Base-by-base conservation (phyloP, 192 early-diverging fungal genomes). In the Coemansia interrupta region DNA sequence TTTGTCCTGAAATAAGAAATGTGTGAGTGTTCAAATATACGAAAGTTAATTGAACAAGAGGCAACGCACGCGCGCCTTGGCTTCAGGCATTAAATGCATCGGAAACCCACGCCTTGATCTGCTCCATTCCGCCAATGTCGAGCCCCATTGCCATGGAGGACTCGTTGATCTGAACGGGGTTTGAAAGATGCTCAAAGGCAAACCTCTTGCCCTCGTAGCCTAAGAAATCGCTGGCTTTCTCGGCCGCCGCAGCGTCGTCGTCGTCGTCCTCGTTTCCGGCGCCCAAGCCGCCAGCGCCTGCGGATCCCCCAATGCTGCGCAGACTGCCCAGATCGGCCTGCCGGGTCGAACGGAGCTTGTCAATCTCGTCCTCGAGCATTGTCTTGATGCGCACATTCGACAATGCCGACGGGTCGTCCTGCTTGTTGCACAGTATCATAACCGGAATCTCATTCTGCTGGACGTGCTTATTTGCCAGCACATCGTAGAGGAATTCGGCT, bases 391-490 rank as follows among this genome's bases (percentile, higher is more conserved):
- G 85, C 28, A 84, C 79, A 23, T 73, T 84, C 26, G 84, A 79
- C 48, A 89, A 70, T 4, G 91, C 87, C 24, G 85, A 78, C 40
- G 91, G 63, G 55, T 86, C 66, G 60, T 95, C 93, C 54, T 79
- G 80, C 73, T 93, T 94, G 71, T 95, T 95, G 70, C 92, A 94
- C 24, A 88, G 68, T 18, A 95, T 79, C 53, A 93, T 63, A 7
- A 92, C 58, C 3, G 86, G 83, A 8, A 86, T 83, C 38, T 82
- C 81, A 15, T 77, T 61, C 14, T 84, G 71, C 49, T 80, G 79
- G 10, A 87, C 73, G 49, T 80, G 61, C 18, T 73, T 70, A 59
- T 90, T 84, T 4, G 85, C 80, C 55, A 95, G 78, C 38, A 94
- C 80, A 29, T 93, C 89, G 58, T 93, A 94, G 1, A 95, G 78